Conservation (phyloP, 106 monocot species). For the Cymbidium sinense region DNA sequence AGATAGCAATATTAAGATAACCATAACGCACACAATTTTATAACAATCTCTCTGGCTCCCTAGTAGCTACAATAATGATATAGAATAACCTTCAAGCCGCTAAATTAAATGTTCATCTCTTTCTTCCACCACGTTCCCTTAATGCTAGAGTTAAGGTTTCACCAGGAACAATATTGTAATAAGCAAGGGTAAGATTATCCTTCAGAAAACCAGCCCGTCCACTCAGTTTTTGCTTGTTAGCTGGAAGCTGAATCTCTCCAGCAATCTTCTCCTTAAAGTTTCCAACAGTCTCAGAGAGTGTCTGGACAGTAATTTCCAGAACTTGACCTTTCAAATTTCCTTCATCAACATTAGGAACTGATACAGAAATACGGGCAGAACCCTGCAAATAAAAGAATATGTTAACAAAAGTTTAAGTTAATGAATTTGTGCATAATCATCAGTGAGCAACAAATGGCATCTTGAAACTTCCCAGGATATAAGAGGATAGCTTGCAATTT, state of each 20-base stretch:
- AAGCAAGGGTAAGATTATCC: slow-evolving; percentile 90
- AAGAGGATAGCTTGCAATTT: not conserved
- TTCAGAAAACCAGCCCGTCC: slow-evolving; percentile 88
- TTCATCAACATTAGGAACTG: slow-evolving; percentile 93
- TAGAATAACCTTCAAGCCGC: slow-evolving; percentile 18
- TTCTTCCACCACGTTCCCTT: slow-evolving; percentile 98
- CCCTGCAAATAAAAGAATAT: slow-evolving; percentile 44
- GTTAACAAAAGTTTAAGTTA: not conserved
- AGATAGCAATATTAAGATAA: slow-evolving; percentile 1
- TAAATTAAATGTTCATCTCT: slow-evolving; percentile 44
- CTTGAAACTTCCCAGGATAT: not conserved
- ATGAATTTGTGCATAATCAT: not conserved
- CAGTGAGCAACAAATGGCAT: not conserved
- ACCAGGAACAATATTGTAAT: slow-evolving; percentile 81
- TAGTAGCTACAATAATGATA: slow-evolving; percentile 3
- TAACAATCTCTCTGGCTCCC: not conserved
- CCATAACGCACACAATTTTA: not conserved
- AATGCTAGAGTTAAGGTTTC: slow-evolving; percentile 75
- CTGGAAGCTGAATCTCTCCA: slow-evolving; percentile 88
- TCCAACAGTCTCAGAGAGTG: slow-evolving; percentile 77
- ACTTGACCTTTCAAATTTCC: slow-evolving; percentile 88
- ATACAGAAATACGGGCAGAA: slow-evolving; percentile 61
- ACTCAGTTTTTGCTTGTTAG: slow-evolving; percentile 96
- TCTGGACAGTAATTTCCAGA: slow-evolving; percentile 75
- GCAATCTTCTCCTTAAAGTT: slow-evolving; percentile 99